Evolutionary conservation across 805 yeast species (phyloP).

Genomic region (Ascoidea tarda): DNA sequence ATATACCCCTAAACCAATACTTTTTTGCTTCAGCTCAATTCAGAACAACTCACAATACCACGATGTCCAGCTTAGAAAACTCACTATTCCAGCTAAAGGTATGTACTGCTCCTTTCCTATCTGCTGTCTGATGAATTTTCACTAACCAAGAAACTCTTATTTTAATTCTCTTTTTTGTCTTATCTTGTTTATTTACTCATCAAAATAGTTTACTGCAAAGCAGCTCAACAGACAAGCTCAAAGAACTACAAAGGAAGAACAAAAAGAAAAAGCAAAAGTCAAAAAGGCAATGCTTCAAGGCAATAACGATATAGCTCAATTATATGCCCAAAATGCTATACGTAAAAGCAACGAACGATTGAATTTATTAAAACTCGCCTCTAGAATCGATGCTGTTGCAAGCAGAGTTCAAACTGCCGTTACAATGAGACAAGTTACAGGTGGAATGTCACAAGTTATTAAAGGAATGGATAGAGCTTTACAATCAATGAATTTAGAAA

Average conservation of each 20-base stretch:
- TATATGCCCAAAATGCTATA: constrained; percentile 93
- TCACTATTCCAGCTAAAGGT: constrained; percentile 52
- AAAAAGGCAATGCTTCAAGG: constrained; percentile 83
- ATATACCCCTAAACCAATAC: no score
- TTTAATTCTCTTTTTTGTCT: background rate
- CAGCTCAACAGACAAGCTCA: constrained; percentile 82
- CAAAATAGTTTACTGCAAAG: constrained; percentile 70
- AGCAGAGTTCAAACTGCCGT: constrained; percentile 95
- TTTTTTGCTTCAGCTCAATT: background rate
- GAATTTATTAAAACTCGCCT: constrained; percentile 67
- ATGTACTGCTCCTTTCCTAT: constrained; percentile 7
- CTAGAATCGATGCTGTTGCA: constrained; percentile 91
- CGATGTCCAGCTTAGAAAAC: constrained; percentile 27
- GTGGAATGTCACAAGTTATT: constrained; percentile 87
- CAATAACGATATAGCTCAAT: constrained; percentile 79
- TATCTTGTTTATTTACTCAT: constrained; percentile 4
- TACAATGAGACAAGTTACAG: constrained; percentile 90
- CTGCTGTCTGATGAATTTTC: constrained; percentile 12
- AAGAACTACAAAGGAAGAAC: constrained; percentile 83
- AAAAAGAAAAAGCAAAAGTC: constrained; percentile 71
- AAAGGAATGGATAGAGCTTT: constrained; percentile 94
- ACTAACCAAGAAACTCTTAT: constrained; percentile 7
- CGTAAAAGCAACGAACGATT: constrained; percentile 80
- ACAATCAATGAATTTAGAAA: constrained; percentile 89
- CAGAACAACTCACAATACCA: background rate